Evolutionary conservation across 768 basidiomycete genomes (phyloP).

Genomic region (Lentinula edodes): DNA sequence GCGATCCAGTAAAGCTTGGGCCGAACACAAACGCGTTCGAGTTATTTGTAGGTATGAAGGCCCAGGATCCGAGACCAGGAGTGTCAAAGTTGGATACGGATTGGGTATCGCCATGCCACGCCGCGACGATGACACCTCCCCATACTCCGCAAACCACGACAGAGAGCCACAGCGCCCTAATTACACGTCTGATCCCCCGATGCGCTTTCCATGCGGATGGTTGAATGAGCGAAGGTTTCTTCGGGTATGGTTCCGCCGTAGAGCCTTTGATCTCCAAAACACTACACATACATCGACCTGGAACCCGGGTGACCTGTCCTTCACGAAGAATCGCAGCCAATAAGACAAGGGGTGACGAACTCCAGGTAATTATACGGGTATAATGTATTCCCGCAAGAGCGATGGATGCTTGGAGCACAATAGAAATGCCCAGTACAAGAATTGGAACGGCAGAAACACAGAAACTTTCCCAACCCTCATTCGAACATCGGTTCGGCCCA

Average conservation of each 20-base stretch:
- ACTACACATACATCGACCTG: slow-evolving; percentile 21
- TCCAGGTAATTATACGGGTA: slow-evolving; percentile 24
- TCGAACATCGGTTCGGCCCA: not conserved
- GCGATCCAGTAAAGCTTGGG: not conserved
- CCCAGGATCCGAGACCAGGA: not conserved
- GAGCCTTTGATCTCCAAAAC: slow-evolving; percentile 9
- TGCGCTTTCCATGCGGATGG: not conserved
- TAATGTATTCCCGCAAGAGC: slow-evolving; percentile 16
- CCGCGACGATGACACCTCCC: not conserved
- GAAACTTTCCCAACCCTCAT: slow-evolving; percentile 6
- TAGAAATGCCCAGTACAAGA: slow-evolving; percentile 18
- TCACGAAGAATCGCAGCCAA: slow-evolving; percentile 24
- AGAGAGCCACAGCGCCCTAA: not conserved
- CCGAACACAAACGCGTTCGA: not conserved
- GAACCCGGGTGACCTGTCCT: slow-evolving; percentile 13
- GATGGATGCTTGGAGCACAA: slow-evolving; percentile 19
- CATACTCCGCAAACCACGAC: not conserved
- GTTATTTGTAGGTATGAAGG: not conserved
- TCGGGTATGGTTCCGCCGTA: not conserved
- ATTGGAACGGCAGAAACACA: slow-evolving; percentile 20
- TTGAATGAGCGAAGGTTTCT: not conserved
- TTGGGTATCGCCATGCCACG: not conserved
- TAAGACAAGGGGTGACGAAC: slow-evolving; percentile 23
- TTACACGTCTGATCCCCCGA: not conserved
- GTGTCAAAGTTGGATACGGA: not conserved